Evolutionary conservation across 2,329 filamentous ascomycete species (phyloP), one percentile per base, ranked within the genome.

Genomic region (Tolypocladium guangdongense): DNA sequence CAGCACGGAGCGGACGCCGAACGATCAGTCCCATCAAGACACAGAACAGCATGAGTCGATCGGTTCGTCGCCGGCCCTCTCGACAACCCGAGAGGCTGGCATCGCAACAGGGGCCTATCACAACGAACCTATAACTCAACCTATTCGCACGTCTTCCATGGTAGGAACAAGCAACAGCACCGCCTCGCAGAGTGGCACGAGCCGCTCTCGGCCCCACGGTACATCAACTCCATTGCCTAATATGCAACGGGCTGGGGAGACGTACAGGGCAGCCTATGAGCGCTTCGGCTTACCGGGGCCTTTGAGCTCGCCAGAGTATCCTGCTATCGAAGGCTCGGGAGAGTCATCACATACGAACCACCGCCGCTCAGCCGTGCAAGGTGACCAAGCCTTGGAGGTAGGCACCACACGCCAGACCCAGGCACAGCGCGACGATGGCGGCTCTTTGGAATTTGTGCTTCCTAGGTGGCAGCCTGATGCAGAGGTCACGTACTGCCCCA

Each of bases 401-500:
- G 52, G 37, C 47, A 14, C 16, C 22, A 20, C 37, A 16, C 38
- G n/a, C 7, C 53, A 35, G 30, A 49, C 18, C 11, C 32, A 32
- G 18, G n/a, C 10, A 16, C 22, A 39, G 24, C n/a, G 7, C 32
- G 38, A 12, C 16, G 45, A 39, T 22, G 47, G 30, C 14, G 33
- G 43, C 38, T 37, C 51, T 20, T 56, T 66, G 59, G 74, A 78
- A 22, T 72, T 87, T 57, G 70, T 78, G 20, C 71, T 90, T 41
- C 90, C 91, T 1, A 77, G 77, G 54, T 97, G 92, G 92, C 91
- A 96, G 71, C 87, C 90, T 4, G 92, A 97, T 68, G 76, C 80
- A 4, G 90, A 95, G 60, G 90, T 88, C 12, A 82, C 83, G 1
- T 78, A 83, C 57, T 97, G 92, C 66, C 89, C 90, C 2, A 95